A percentile compares a stretch with the other conserved stretches of the same genome.
Evolutionary conservation across 805 yeast species (phyloP).

Genomic region (Kodamaea sagamina): DNA sequence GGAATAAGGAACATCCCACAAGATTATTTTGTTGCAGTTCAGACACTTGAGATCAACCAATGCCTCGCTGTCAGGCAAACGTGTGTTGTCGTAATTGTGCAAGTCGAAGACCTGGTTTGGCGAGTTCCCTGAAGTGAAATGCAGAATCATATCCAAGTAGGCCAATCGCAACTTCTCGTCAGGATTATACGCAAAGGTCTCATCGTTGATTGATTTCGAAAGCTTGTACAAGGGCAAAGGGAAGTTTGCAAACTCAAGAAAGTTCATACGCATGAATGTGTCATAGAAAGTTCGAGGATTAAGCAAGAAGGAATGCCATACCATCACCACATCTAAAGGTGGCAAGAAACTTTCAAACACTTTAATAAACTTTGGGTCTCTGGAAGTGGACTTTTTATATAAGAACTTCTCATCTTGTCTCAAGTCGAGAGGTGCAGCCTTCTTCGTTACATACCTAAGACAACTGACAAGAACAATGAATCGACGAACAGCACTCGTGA

Average conservation of each 20-base stretch:
- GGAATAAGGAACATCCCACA: constrained; percentile 14
- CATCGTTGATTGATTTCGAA: constrained; percentile 13
- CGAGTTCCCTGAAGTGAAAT: constrained; percentile 6
- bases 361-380: not conserved
- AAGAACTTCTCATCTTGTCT: not conserved
- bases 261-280: constrained; percentile 17
- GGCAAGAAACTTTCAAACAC: constrained; percentile 16
- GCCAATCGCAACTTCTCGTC: not conserved
- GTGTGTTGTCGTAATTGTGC: constrained; percentile 8
- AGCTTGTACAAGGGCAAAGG: constrained; percentile 23
- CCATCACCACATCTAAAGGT: constrained; percentile 26
- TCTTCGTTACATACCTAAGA: constrained; percentile 8
- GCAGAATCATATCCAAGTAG: constrained; percentile 11
- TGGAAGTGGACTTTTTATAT: not conserved
- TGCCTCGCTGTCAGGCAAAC: constrained; percentile 10
- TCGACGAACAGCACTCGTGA: constrained; percentile 25
- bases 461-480: constrained; percentile 24
- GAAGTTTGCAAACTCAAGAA: constrained; percentile 17
- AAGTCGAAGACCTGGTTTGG: constrained; percentile 10
- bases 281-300: constrained; percentile 22
- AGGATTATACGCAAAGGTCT: constrained; percentile 18
- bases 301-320: constrained; percentile 27
- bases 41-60: constrained; percentile 18
- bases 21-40: constrained; percentile 15
- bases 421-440: constrained; percentile 4